Evolutionary conservation across 176 grass and related monocot species (phyloP).

Genomic region (Rhipidocladum racemiflorum): DNA sequence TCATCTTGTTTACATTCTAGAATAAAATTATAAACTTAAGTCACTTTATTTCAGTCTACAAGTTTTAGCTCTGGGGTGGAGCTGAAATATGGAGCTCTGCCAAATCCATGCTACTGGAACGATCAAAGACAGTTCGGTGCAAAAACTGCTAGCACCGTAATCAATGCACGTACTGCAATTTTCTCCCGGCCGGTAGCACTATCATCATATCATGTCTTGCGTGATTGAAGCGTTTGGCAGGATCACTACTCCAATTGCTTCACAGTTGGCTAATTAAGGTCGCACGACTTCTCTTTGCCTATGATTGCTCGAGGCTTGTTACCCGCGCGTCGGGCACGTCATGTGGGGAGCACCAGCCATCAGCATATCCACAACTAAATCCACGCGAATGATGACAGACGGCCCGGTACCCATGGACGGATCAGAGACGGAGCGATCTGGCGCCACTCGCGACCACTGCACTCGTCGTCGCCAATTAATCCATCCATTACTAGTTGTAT

Average conservation of each 20-base stretch:
- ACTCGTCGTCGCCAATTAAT: neutral
- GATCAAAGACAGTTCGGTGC: too few relatives aligned
- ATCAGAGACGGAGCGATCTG: neutral
- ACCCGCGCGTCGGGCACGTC: neutral
- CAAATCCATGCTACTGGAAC: too few relatives aligned
- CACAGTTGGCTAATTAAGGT: neutral
- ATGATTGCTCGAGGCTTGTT: conserved; percentile 5
- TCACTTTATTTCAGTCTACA: too few relatives aligned
- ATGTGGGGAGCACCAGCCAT: neutral
- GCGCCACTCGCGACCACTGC: neutral
- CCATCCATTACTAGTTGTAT: neutral
- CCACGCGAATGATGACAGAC: conserved; percentile 16
- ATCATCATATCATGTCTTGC: too few relatives aligned
- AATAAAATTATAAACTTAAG: too few relatives aligned
- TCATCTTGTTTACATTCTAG: too few relatives aligned
- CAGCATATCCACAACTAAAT: conserved; percentile 25
- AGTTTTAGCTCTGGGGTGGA: too few relatives aligned
- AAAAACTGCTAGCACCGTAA: neutral
- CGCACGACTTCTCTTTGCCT: neutral
- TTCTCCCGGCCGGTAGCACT: neutral
- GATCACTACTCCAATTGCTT: neutral
- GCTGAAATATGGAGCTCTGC: too few relatives aligned
- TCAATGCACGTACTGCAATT: neutral
- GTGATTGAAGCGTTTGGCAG: neutral
- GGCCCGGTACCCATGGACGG: neutral